Percentiles rank a stretch among this genome's conserved stretches.
Evolutionary conservation across 805 yeast species (phyloP).

Genomic region (Kuraishia capsulata): DNA sequence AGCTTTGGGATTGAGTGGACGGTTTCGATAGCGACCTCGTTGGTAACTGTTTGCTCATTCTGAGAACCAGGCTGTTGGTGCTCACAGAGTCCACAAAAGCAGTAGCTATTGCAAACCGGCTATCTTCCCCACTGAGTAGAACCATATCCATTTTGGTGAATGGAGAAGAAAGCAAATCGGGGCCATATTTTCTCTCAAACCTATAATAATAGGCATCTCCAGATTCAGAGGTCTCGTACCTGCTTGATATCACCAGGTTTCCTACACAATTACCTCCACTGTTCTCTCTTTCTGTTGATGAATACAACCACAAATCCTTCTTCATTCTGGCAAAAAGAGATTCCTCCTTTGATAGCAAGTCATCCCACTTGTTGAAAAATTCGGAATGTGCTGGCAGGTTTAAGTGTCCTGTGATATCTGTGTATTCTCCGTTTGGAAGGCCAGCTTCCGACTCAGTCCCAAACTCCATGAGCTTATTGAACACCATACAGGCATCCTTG

Average conservation of each 20-base stretch:
- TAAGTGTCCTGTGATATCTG: slow-evolving; percentile 42
- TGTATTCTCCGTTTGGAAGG: slow-evolving; percentile 35
- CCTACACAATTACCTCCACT: slow-evolving; percentile 53
- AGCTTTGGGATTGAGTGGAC: slow-evolving; percentile 32
- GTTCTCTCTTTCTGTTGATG: slow-evolving; percentile 50
- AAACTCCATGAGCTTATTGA: slow-evolving; percentile 48
- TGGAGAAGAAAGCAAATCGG: slow-evolving; percentile 30
- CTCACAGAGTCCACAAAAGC: slow-evolving; percentile 46
- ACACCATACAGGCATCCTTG: slow-evolving; percentile 53
- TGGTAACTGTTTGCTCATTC: slow-evolving; percentile 45
- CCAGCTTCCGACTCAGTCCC: slow-evolving; percentile 52
- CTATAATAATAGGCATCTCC: slow-evolving; percentile 31
- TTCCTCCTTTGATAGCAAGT: slow-evolving; percentile 66
- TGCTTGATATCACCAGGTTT: slow-evolving; percentile 28
- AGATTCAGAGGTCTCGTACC: slow-evolving; percentile 14
- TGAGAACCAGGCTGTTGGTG: slow-evolving; percentile 33
- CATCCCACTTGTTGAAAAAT: slow-evolving; percentile 71
- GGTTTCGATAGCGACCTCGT: slow-evolving; percentile 32
- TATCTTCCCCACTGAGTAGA: slow-evolving; percentile 69
- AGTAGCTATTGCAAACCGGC: slow-evolving; percentile 64
- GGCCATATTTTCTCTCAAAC: slow-evolving; percentile 30
- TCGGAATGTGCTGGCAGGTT: slow-evolving; percentile 28
- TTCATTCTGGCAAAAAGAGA: slow-evolving; percentile 39
- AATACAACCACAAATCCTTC: slow-evolving; percentile 61
- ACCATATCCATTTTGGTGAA: slow-evolving; percentile 52